phyloP scores from a whole-genome alignment of 768 basidiomycete genomes.

The Termitomyces sp. region DNA sequence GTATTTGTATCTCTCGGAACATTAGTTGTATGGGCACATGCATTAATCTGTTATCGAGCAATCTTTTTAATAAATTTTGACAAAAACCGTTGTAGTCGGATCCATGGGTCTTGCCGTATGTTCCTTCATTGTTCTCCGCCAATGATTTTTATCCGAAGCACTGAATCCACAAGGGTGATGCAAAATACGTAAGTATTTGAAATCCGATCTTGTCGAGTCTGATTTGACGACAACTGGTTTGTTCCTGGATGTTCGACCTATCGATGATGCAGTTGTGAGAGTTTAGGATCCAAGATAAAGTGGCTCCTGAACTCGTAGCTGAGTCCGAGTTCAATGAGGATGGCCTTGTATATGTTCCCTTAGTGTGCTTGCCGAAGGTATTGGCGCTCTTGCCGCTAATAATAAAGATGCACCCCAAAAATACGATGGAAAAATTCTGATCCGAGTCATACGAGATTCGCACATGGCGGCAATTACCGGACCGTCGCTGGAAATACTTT shows the following conservation, averaged over 20 bases:
- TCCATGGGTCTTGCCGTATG: not conserved
- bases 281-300: too few relatives aligned
- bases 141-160: not conserved
- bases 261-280: not conserved
- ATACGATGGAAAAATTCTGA: not conserved
- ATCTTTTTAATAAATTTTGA: not conserved
- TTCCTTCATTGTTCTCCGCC: not conserved
- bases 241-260: too few relatives aligned
- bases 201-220: not conserved
- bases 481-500: not conserved
- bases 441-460: not conserved
- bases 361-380: too few relatives aligned
- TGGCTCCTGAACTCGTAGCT: not conserved
- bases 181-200: not conserved
- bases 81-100: not conserved
- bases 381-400: not conserved
- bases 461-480: not conserved
- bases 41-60: not conserved
- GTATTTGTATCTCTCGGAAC: not conserved
- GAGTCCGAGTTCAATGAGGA: not conserved
- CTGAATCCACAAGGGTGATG: not conserved
- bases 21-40: not conserved
- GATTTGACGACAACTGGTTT: not conserved
- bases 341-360: not conserved
- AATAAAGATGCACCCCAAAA: not conserved